Base-by-base conservation (phyloP, 352 stramenopile species). In the Phytopythium sindhum region DNA sequence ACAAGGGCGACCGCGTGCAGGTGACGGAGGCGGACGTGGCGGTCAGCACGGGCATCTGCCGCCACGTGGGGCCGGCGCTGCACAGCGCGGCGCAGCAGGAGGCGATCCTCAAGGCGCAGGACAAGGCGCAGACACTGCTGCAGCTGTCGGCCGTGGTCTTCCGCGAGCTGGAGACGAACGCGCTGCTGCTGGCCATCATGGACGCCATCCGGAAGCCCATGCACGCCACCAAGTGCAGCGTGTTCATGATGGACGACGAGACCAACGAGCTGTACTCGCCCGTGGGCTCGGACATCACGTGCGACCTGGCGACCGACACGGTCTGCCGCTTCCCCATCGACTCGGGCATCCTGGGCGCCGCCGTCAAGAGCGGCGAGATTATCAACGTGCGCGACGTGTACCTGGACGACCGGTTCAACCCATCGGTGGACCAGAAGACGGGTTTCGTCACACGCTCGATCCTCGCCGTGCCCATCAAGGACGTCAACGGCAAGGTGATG, bases 311-410 rank as follows among this genome's bases (percentile, higher is more conserved):
- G 2, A 78, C 72, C 6, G 64, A 85, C 17, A 59, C 59, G 2
- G 71, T 73, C 2, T 78, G 91, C 35, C 76, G 81, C 45, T 82
- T 91, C 29, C 73, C 82, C 9, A 65, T 81, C 48, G 75, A 72
- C 6, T 67, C 67, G 0, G 70, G 56, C 12, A 84, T 85, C 60
- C 71, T 82, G 24, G 85, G 79, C 17, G 72, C 75, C 2, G 88
- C 91, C 9, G 88, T 84, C 26, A 73, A 74, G 21, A 88, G 66
- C 7, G 86, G 86, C 35, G 77, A 90, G 53, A 67, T 85, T 28
- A 80, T 96, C 54, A 96, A 96, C 62, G 64, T 97, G 5, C 74
- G 73, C 0, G 89, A 96, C 61, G 80, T 77, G 6, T 91, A 92
- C 61, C 33, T 73, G 4, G 83, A 93, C 45, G 37, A 66, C 1